These are phyloP conservation scores for Corchorus olitorius DNA, from an alignment of 345 rosid species.

Conservation along the genomic window DNA sequence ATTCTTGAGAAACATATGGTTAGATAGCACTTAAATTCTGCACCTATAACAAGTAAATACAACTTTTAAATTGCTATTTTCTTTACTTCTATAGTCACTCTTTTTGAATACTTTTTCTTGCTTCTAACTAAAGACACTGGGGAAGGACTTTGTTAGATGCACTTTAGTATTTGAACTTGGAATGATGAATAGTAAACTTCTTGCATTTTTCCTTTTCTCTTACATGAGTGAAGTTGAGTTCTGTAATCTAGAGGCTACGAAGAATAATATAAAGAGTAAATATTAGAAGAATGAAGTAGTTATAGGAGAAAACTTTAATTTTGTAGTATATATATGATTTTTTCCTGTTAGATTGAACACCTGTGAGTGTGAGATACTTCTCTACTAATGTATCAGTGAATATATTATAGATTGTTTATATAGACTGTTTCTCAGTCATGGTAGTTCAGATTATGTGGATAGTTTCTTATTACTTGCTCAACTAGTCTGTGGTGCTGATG, in stretches of 20 bases:
- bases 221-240: neutral
- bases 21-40: neutral
- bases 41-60: neutral
- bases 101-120: neutral
- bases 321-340: neutral
- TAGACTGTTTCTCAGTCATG: neutral
- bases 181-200: neutral
- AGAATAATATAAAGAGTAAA: neutral
- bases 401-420: neutral
- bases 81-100: neutral
- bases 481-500: slow-evolving; percentile 5
- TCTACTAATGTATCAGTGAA: neutral
- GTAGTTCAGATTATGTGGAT: slow-evolving; percentile 3
- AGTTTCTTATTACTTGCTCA: slow-evolving; percentile 2
- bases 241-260: neutral
- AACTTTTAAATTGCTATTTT: neutral
- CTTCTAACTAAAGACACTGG: neutral
- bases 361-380: neutral
- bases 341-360: neutral
- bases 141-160: neutral
- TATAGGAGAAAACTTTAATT: neutral
- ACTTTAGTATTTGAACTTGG: slow-evolving; percentile 3
- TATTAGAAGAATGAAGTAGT: neutral
- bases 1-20: neutral
- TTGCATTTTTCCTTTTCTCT: neutral